Percentiles rank a stretch among this genome's conserved stretches.
Conservation (phyloP, 176 grass and related monocot genomes). For the Aegilops speltoides region DNA sequence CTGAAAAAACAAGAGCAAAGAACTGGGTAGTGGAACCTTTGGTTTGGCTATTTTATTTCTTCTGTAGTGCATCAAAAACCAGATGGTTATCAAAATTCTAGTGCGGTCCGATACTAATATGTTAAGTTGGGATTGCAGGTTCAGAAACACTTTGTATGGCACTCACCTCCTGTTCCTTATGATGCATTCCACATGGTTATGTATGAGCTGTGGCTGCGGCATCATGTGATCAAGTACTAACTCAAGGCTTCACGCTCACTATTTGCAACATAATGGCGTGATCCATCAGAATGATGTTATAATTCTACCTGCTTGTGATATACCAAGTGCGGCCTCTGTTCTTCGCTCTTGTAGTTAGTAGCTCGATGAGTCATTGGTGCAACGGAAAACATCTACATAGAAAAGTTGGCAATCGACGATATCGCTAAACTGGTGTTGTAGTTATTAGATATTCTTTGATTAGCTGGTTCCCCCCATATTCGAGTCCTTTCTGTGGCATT, state of each 20-base stretch:
- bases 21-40: constrained; percentile 2
- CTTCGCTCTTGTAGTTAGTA: neutral
- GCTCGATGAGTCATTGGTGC: constrained; percentile 13
- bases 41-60: neutral
- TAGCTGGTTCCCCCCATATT: constrained; percentile 2
- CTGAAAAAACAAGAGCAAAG: neutral
- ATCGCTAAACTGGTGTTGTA: neutral
- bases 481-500: neutral
- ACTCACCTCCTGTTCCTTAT: constrained; percentile 79
- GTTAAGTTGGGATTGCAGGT: constrained; percentile 48
- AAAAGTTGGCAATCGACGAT: neutral
- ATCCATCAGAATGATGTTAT: neutral
- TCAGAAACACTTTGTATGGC: constrained; percentile 95
- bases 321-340: neutral
- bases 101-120: constrained; percentile 18
- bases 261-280: neutral
- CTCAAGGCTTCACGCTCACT: neutral
- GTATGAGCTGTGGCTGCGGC: constrained; percentile 91
- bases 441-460: constrained; percentile 23
- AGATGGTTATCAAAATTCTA: neutral
- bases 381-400: neutral
- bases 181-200: constrained; percentile 99
- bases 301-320: constrained; percentile 18
- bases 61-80: neutral
- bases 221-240: constrained; percentile 86